Evolutionary conservation across 371 early-diverging fungal genomes (phyloP).

Genomic region (Saksenaea vasiformis): DNA sequence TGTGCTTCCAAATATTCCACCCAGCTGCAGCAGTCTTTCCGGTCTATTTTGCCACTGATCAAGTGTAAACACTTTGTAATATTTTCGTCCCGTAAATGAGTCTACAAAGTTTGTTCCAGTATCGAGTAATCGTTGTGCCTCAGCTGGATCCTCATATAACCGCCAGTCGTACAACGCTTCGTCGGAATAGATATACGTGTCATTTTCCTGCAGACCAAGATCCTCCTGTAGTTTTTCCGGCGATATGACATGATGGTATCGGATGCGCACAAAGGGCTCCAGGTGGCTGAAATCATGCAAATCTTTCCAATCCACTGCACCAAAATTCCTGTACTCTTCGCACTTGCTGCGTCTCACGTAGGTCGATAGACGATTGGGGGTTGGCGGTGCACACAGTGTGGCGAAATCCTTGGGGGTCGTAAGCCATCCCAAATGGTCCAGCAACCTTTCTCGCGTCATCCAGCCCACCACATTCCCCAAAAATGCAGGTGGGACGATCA

Average conservation of each 20-base stretch:
- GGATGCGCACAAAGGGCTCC: constrained; percentile 11
- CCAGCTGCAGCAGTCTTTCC: constrained; percentile 34
- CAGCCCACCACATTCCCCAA: constrained; percentile 37
- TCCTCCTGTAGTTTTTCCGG: constrained; percentile 13
- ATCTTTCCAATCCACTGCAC: constrained; percentile 27
- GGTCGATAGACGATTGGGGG: constrained; percentile 9
- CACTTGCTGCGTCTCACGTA: constrained; percentile 24
- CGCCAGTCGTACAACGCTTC: constrained; percentile 37
- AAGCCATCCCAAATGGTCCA: constrained; percentile 21
- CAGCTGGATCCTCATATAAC: constrained; percentile 26
- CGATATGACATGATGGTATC: constrained; percentile 21
- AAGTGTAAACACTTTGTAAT: constrained; percentile 25
- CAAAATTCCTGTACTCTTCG: constrained; percentile 28
- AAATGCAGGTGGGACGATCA: constrained; percentile 54
- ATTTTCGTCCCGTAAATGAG: constrained; percentile 30
- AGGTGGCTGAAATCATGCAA: constrained; percentile 24
- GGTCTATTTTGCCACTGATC: constrained; percentile 17
- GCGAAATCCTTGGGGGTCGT: constrained; percentile 27
- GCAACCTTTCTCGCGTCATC: constrained; percentile 19
- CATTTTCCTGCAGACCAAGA: constrained; percentile 21
- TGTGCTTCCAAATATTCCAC: constrained; percentile 34
- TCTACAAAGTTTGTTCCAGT: constrained; percentile 29
- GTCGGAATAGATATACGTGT: constrained; percentile 30
- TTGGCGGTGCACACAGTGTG: constrained; percentile 18
- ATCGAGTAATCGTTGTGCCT: constrained; percentile 12